Base-by-base conservation (phyloP, 2,329 filamentous ascomycete genomes). In the Parascedosporium putredinis region DNA sequence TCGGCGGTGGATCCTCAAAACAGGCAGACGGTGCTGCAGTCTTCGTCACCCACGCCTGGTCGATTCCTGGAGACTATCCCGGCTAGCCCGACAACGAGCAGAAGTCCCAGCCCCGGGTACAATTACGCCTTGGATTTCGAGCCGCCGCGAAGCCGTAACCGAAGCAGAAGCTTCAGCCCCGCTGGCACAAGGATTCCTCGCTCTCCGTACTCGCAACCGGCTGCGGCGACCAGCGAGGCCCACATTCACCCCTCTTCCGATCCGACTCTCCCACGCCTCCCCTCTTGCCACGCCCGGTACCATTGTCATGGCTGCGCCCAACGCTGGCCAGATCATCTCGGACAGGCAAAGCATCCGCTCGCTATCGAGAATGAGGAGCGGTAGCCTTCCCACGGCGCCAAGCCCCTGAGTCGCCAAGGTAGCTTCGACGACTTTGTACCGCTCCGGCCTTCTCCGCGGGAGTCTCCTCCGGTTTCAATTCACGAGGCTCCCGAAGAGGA, bases 171-270 rank as follows among this genome's bases (percentile, higher is more conserved):
- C 58, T 74, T 70, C 59, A 78, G 74, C 56, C 72, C 75, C 4
- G 57, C 64, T n/a, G 48, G 27, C 16, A 50, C 29, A n/a, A 29
- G 42, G 27, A 14, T 45, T 10, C 33, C 43, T 3, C 40, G 49
- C 20, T 31, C 18, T 6, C 27, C 40, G 2, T 36, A n/a, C 8
- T n/a, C 45, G 16, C 27, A 25, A 27, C n/a, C n/a, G n/a, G 16
- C 43, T n/a, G 22, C 43, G 22, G 27, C 20, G 20, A 23, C n/a
- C 31, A 50, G 18, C 16, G 83, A 89, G 61, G 72, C 80, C 3
- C 79, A 88, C 59, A 88, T 89, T 43, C 86, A 90, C 62, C 86
- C 86, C 73, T 90, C 3, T 89, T 90, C 68, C 75, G 86, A 52
- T 82, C 81, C 5, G 83, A 87, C 59, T 85, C 80, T 36, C 83